Evolutionary conservation across 2,329 filamentous ascomycete genomes (phyloP).

Genomic region (Penicillium sp.): DNA sequence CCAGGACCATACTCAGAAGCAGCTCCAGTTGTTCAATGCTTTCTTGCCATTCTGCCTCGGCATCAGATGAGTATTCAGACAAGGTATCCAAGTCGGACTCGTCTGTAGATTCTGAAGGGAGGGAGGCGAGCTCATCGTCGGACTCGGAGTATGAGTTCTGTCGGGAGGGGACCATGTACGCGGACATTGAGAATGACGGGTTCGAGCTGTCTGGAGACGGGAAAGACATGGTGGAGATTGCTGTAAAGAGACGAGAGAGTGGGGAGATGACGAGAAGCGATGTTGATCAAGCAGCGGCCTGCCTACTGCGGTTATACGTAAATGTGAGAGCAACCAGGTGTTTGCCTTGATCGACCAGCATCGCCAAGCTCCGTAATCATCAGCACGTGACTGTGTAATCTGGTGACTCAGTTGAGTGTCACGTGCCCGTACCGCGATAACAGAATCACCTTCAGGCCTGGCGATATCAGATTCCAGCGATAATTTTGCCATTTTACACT

Average conservation of each 20-base stretch:
- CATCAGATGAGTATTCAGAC: conserved; percentile 68
- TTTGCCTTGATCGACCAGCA: conserved; percentile 16
- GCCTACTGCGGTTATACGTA: conserved; percentile 32
- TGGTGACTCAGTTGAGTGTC: conserved; percentile 16
- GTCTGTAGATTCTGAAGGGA: conserved; percentile 43
- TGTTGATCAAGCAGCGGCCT: conserved; percentile 36
- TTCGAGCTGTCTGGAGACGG: conserved; percentile 31
- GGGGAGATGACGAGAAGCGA: conserved; percentile 10
- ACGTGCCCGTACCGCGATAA: conserved; percentile 26
- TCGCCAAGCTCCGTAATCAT: neutral
- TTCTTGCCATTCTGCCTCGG: conserved; percentile 92
- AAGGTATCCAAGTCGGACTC: conserved; percentile 46
- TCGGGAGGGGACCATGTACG: conserved; percentile 41
- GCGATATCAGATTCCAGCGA: conserved; percentile 22
- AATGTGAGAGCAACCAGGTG: conserved; percentile 19
- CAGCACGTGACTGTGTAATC: conserved; percentile 1
- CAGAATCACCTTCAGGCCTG: conserved; percentile 15
- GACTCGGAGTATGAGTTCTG: conserved; percentile 31
- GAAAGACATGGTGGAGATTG: conserved; percentile 30
- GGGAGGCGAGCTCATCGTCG: conserved; percentile 45
- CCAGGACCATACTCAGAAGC: conserved; percentile 87
- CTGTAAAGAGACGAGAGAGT: neutral
- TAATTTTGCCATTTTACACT: conserved; percentile 21
- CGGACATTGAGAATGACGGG: conserved; percentile 40
- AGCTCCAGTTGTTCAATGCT: conserved; percentile 92